Evolutionary conservation across 352 stramenopile species (phyloP).

Genomic region (Phytophthora podocarpi): DNA sequence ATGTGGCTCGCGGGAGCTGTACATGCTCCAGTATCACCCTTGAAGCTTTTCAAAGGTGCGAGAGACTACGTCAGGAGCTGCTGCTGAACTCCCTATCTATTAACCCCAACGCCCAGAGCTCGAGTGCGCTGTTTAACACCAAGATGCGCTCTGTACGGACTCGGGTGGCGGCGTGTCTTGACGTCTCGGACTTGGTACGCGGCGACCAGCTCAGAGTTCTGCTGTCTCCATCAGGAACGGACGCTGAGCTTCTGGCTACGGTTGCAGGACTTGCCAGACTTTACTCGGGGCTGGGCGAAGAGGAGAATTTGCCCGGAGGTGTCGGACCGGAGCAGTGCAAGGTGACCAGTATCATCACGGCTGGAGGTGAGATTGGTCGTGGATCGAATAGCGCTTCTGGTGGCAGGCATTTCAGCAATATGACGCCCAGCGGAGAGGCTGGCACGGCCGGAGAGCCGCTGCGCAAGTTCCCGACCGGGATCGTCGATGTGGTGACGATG

Average conservation of each 20-base stretch:
- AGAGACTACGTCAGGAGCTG: conserved; percentile 74
- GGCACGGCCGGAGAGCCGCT: conserved; percentile 49
- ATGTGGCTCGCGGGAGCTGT: conserved; percentile 82
- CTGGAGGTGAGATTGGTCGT: conserved; percentile 83
- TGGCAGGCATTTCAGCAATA: conserved; percentile 82
- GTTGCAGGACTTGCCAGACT: conserved; percentile 69
- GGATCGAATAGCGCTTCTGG: conserved; percentile 77
- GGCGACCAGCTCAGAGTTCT: conserved; percentile 59
- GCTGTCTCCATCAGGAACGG: conserved; percentile 85
- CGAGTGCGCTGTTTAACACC: conserved; percentile 62
- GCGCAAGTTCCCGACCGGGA: conserved; percentile 58
- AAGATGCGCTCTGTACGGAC: conserved; percentile 69
- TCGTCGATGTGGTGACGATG: conserved; percentile 73
- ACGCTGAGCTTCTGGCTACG: conserved; percentile 86
- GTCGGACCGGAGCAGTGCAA: conserved; percentile 42
- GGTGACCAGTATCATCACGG: conserved; percentile 85
- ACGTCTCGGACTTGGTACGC: conserved; percentile 55
- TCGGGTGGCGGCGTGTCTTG: conserved; percentile 65
- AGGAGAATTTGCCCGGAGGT: conserved; percentile 30
- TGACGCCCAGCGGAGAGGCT: conserved; percentile 73
- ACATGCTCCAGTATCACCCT: conserved; percentile 84
- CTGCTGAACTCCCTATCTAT: conserved; percentile 85
- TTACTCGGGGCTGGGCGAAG: conserved; percentile 47
- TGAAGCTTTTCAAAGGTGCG: conserved; percentile 65
- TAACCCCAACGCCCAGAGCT: conserved; percentile 76